phyloP scores from a whole-genome alignment of 106 monocot genomes.

The Platanthera guangdongensis region DNA sequence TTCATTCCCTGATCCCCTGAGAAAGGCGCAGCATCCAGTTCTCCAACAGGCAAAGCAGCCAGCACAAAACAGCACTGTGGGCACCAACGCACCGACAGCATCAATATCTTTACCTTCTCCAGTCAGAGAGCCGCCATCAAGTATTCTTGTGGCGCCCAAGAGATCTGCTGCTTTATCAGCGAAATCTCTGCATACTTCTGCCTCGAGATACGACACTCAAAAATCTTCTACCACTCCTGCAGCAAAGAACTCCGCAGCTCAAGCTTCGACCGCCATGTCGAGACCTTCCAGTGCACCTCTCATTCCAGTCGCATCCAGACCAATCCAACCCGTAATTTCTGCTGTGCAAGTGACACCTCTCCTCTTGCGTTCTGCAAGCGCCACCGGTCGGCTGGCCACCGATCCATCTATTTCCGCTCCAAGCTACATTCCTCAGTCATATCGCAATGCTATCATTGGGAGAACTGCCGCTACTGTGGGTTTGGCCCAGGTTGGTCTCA shows the following conservation, averaged over 20 bases:
- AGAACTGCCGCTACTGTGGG: conserved; percentile 13
- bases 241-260: conserved; percentile 14
- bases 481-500: background rate
- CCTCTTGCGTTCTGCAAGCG: conserved; percentile 60
- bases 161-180: conserved; percentile 3
- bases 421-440: conserved; percentile 55
- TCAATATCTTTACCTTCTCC: background rate
- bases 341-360: conserved; percentile 28
- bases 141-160: conserved; percentile 6
- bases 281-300: conserved; percentile 83
- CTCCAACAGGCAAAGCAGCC: conserved; percentile 1
- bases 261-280: conserved; percentile 27
- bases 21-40: conserved; percentile 5
- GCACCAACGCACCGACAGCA: background rate
- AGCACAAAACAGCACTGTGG: background rate
- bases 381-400: conserved; percentile 40
- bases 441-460: conserved; percentile 80
- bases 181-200: conserved; percentile 13
- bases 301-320: conserved; percentile 45
- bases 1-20: conserved; percentile 26
- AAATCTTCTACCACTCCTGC: conserved; percentile 12
- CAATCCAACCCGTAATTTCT: conserved; percentile 22
- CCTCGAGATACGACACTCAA: conserved; percentile 37
- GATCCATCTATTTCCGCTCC: conserved; percentile 43
- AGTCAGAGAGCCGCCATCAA: conserved; percentile 9